phyloP scores from a whole-genome alignment of 2,329 filamentous ascomycete genomes.

The Cercospora berteroae region DNA sequence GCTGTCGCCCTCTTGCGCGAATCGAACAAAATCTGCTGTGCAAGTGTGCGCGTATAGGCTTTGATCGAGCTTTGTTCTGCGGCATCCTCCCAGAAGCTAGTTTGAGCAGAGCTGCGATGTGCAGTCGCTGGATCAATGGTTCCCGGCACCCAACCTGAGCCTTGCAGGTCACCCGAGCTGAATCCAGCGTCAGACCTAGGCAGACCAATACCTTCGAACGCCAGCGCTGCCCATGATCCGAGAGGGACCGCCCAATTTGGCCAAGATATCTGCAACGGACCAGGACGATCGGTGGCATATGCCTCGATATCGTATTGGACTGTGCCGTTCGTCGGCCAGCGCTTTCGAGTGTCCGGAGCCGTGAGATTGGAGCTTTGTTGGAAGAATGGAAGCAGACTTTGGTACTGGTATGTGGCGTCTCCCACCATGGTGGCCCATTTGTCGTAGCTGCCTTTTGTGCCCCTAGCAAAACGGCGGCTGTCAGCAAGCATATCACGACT shows the following conservation, averaged over 20 bases:
- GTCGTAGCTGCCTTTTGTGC: background rate
- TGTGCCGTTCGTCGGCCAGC: background rate
- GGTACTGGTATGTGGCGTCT: background rate
- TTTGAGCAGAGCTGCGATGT: background rate
- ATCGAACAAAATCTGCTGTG: background rate
- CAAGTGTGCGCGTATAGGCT: background rate
- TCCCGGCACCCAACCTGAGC: background rate
- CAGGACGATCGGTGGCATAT: background rate
- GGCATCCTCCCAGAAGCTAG: background rate
- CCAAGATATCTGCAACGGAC: background rate
- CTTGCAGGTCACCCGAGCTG: background rate
- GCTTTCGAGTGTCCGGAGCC: background rate
- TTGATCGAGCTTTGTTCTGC: background rate
- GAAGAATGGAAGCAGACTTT: background rate
- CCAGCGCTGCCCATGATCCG: background rate
- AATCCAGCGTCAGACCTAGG: background rate
- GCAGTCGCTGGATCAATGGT: background rate
- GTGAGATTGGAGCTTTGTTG: background rate
- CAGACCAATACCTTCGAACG: background rate
- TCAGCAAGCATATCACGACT: background rate
- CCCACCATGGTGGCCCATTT: background rate
- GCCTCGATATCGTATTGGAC: background rate
- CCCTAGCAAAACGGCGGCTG: background rate
- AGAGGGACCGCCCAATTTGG: background rate
- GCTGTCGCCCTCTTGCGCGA: background rate